A percentile compares a stretch with the other conserved stretches of the same genome.
These are phyloP conservation scores for Chaetomium olivaceum DNA, from an alignment of 2,329 filamentous ascomycete genomes.

Conservation along the genomic window DNA sequence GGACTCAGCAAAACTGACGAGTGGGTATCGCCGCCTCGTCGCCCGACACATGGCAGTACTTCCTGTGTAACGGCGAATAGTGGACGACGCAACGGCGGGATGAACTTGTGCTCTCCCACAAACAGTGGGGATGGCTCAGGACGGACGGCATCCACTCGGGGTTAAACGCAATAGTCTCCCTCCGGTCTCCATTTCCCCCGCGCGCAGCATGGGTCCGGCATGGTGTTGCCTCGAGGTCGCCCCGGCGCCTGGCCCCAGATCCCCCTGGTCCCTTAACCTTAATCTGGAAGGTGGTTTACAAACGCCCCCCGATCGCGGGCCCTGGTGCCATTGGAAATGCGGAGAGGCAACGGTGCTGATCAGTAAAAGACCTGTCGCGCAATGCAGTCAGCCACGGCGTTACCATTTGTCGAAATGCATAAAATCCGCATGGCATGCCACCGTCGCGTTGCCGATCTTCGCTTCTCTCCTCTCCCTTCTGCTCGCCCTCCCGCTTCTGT, in stretches of 20 bases:
- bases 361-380: neutral
- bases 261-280: neutral
- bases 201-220: neutral
- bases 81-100: neutral
- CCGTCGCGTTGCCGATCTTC: neutral
- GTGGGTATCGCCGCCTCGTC: neutral
- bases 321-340: constrained; percentile 1
- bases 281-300: constrained; percentile 17
- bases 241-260: neutral
- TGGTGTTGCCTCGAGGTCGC: neutral
- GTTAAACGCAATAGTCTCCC: no score
- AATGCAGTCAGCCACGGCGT: neutral
- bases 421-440: neutral
- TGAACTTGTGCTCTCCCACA: neutral
- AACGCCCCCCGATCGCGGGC: constrained; percentile 18
- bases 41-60: neutral
- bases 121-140: neutral
- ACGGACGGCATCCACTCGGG: neutral
- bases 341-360: constrained; percentile 12
- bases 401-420: neutral
- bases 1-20: neutral
- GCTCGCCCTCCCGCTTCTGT: neutral
- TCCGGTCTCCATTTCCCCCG: neutral
- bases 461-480: neutral
- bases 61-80: neutral